Evolutionary conservation across 306 rosid genomes (phyloP), one percentile per base, ranked within the genome.

Genomic region (Begonia loranthoides): DNA sequence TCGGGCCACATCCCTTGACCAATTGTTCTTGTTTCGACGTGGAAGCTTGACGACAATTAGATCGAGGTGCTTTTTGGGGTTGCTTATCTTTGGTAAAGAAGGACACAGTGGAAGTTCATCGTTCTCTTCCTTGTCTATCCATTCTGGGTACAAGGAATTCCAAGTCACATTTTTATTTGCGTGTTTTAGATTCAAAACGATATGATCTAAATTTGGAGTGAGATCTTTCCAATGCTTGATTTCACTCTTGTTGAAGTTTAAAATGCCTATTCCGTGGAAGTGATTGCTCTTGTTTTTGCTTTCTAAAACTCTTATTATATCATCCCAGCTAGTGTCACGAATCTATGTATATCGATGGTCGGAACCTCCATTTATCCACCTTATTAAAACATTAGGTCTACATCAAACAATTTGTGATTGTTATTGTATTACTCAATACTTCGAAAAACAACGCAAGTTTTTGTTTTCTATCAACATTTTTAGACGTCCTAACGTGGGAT

Each of bases 121-220:
- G 58, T 79, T 94, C 40, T 90, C 97, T 74, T 82, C 94, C 63
- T 90, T 95, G 10, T 90, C 97, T 47, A 90, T 90, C 97, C 97
- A 90, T 78, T 90, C 97, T 0, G 90, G 97, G 57, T 80, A 85
- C 13, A 90, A 52, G 17, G 92, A 78, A 13, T 78, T 81, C 97
- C 95, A 90, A 13, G 95, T 85, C 50, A 82, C 66, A 48, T 82
- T 79, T 44, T 46, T 58, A 17, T 74, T 84, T 13, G 79, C 94
- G 60, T 76, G 51, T 50, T 82, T 78, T 39, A 90, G 36, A 17
- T 63, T 65, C 50, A 85, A 55, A 53, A 64, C 83, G 45, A 62
- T 65, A 45, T 78, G 74, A 22, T 70, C 22, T 14, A 78, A 74
- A 21, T 82, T 78, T 43, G 89, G 87, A 58, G 67, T 67, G 12